phyloP scores from a whole-genome alignment of 1,284 basidiomycete species.

The Apiotrichum mycotoxinovorans region DNA sequence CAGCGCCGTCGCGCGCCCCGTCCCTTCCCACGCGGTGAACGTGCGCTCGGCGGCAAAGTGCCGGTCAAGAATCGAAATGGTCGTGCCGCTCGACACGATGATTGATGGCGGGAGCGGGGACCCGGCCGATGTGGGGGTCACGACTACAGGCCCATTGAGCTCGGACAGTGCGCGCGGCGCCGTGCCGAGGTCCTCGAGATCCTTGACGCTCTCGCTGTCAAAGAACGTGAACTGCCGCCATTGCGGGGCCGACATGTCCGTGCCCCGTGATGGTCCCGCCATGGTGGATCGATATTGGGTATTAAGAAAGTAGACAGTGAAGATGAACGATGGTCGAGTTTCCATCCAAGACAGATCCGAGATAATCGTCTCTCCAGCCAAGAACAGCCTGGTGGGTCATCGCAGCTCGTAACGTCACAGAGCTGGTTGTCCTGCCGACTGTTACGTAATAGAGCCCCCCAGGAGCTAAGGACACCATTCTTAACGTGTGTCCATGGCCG shows the following conservation, averaged over 20 bases:
- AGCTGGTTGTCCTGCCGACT: too few relatives aligned
- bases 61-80: slow-evolving; percentile 56
- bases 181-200: slow-evolving; percentile 68
- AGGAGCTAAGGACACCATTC: too few relatives aligned
- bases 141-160: slow-evolving; percentile 32
- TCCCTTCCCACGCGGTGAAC: slow-evolving; percentile 72
- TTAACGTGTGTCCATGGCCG: too few relatives aligned
- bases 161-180: slow-evolving; percentile 68
- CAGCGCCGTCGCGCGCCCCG: slow-evolving; percentile 50
- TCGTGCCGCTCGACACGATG: slow-evolving; percentile 37
- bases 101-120: slow-evolving; percentile 38
- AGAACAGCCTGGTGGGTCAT: too few relatives aligned
- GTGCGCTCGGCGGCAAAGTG: slow-evolving; percentile 68
- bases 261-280: slow-evolving; percentile 16
- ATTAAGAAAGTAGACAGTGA: too few relatives aligned
- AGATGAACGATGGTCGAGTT: too few relatives aligned
- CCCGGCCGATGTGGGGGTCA: slow-evolving; percentile 33
- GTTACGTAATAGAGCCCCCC: too few relatives aligned
- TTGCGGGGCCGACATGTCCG: slow-evolving; percentile 31
- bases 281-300: not conserved
- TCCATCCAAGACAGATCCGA: too few relatives aligned
- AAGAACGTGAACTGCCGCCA: slow-evolving; percentile 71
- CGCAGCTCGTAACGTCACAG: too few relatives aligned
- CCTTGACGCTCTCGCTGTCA: slow-evolving; percentile 63
- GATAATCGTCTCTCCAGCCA: too few relatives aligned